Percentiles rank a stretch among this genome's conserved stretches.
These are phyloP conservation scores for Rosa rugosa DNA, from an alignment of 306 rosid genomes.

Conservation along the genomic window DNA sequence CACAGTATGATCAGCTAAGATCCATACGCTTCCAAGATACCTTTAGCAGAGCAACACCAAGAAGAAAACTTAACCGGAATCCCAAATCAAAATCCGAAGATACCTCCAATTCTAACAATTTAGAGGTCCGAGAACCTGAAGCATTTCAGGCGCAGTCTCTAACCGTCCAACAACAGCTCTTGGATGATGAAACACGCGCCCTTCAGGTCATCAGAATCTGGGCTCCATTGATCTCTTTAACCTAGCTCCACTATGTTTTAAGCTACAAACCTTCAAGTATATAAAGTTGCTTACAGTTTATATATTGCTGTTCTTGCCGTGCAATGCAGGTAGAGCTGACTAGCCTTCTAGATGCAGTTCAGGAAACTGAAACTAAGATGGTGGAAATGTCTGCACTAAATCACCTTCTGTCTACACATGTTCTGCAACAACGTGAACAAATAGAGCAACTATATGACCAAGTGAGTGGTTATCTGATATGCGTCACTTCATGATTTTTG, in stretches of 20 bases:
- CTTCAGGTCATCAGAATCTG: slow-evolving; percentile 64
- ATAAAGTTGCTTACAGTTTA: slow-evolving; percentile 13
- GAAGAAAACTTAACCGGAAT: slow-evolving; percentile 60
- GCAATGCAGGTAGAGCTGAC: slow-evolving; percentile 76
- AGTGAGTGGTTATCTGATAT: slow-evolving; percentile 40
- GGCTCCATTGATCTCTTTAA: neutral
- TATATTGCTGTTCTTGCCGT: slow-evolving; percentile 26
- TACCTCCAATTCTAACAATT: slow-evolving; percentile 38
- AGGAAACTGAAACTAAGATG: slow-evolving; percentile 96
- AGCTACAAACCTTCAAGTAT: neutral
- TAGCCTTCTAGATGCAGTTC: slow-evolving; percentile 77
- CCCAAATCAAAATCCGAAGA: slow-evolving; percentile 42
- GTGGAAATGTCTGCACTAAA: slow-evolving; percentile 97
- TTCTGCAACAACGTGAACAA: slow-evolving; percentile 92
- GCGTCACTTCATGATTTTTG: slow-evolving; percentile 15
- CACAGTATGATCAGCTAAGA: slow-evolving; percentile 91
- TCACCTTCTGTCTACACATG: slow-evolving; percentile 95
- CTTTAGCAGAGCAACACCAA: slow-evolving; percentile 73
- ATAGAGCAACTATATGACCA: slow-evolving; percentile 84
- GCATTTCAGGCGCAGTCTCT: slow-evolving; percentile 58
- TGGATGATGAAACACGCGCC: slow-evolving; percentile 93
- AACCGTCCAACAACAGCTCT: slow-evolving; percentile 75
- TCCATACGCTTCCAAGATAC: slow-evolving; percentile 89
- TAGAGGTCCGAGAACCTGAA: slow-evolving; percentile 57
- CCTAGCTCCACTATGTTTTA: neutral